These are phyloP conservation scores for Mariannaea sp. DNA, from an alignment of 2,329 filamentous ascomycete genomes.

Conservation along the genomic window DNA sequence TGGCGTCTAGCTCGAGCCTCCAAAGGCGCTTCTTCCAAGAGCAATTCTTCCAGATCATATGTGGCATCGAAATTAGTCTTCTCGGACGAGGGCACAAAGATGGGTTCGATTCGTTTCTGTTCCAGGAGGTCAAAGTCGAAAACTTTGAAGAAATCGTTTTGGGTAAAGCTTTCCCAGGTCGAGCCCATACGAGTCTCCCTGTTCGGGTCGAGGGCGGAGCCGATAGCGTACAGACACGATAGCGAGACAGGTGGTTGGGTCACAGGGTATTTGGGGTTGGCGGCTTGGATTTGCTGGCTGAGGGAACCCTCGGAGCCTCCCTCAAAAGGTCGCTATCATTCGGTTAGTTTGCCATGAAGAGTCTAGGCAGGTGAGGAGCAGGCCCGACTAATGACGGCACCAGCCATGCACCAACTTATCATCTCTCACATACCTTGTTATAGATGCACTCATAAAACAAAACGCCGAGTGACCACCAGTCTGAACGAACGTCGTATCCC, in stretches of 20 bases:
- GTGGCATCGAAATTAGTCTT: slow-evolving; percentile 99
- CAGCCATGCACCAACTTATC: slow-evolving; percentile 38
- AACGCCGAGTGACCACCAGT: slow-evolving; percentile 98
- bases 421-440: slow-evolving; percentile 73
- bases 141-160: slow-evolving; percentile 85
- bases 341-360: slow-evolving; percentile 20
- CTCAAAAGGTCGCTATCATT: slow-evolving; percentile 81
- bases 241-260: slow-evolving; percentile 90
- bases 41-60: slow-evolving; percentile 91
- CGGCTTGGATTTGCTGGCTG: slow-evolving; percentile 78
- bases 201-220: slow-evolving; percentile 80
- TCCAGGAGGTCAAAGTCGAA: slow-evolving; percentile 87
- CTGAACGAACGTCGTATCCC: slow-evolving; percentile 87
- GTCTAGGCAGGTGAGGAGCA: background rate
- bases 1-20: slow-evolving; percentile 91
- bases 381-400: background rate
- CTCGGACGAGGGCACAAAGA: slow-evolving; percentile 91
- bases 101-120: slow-evolving; percentile 83
- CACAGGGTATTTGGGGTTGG: slow-evolving; percentile 84
- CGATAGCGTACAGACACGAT: slow-evolving; percentile 86
- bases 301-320: slow-evolving; percentile 83
- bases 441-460: slow-evolving; percentile 99
- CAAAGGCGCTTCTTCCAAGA: slow-evolving; percentile 91
- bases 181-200: slow-evolving; percentile 82
- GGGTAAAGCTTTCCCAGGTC: slow-evolving; percentile 82